Percentiles rank a stretch among this genome's conserved stretches.
Conservation (phyloP, 345 rosid species). For the Eutrema japonicum region DNA sequence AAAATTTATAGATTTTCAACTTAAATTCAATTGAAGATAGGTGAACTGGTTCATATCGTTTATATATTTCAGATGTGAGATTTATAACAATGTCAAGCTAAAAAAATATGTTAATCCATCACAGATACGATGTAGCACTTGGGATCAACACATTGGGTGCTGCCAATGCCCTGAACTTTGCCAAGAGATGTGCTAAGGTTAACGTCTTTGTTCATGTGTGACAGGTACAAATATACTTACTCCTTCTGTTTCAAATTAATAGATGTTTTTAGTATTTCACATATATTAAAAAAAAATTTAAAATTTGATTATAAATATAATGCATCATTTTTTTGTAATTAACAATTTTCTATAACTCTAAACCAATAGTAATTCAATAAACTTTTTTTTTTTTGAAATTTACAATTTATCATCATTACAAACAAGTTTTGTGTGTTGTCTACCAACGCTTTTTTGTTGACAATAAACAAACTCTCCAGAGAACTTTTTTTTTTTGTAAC, state of each 20-base stretch:
- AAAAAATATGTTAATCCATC: neutral
- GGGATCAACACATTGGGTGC: slow-evolving; percentile 60
- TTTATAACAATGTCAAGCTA: neutral
- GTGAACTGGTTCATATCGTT: neutral
- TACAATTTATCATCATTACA: neutral
- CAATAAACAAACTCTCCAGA: neutral
- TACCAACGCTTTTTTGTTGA: neutral
- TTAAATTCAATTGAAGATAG: too few relatives aligned
- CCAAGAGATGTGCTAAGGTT: slow-evolving; percentile 52
- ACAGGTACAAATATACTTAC: slow-evolving; percentile 59
- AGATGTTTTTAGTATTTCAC: too few relatives aligned
- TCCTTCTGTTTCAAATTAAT: too few relatives aligned
- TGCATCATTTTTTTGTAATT: too few relatives aligned
- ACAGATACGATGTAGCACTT: slow-evolving; percentile 53
- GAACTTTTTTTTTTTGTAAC: neutral
- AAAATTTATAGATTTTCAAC: too few relatives aligned
- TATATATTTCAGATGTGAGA: neutral
- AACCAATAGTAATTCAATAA: too few relatives aligned
- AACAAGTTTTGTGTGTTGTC: neutral
- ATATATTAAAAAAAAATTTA: too few relatives aligned
- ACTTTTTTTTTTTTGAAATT: too few relatives aligned
- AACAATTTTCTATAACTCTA: too few relatives aligned
- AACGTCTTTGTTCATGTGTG: slow-evolving; percentile 55
- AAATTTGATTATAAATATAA: too few relatives aligned
- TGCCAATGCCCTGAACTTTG: slow-evolving; percentile 51